Base-by-base conservation (phyloP, 2,329 filamentous ascomycete species). In the Xylaria polymorpha region DNA sequence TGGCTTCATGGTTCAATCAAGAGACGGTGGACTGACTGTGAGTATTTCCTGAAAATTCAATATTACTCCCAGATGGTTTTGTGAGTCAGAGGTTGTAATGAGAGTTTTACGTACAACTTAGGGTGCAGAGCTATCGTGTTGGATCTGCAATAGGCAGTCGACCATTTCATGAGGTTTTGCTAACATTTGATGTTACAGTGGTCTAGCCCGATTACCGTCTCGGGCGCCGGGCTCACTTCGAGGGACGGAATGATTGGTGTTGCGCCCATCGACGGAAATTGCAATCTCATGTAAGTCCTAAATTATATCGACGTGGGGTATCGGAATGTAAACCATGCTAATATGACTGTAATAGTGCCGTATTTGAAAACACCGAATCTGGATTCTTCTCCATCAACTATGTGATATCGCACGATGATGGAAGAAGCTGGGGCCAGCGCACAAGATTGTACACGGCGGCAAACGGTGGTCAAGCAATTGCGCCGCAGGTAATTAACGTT, bases 171-270 rank as follows among this genome's bases (percentile, higher is more conserved):
- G 81, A 82, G 76, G 73, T 0, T 60, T 1, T 58, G 51, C 10
- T 71, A 74, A 66, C 63, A 32, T 32, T 61, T 6, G 1, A 46
- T 50, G 37, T 14, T 55, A 50, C 10, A 71, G 70, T 72, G 71
- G 71, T 72, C 68, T 22, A 58, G 37, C 8, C 58, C 71, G 0
- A 72, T 77, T 12, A 74, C 75, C 1, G 78, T 84, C 15, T 81
- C 82, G 0, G 81, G 82, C 10, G 64, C 70, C 3, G 75, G 77
- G 3, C 55, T 68, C 25, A 75, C 68, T 3, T 77, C 82, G 2
- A 77, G 83, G 20, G 83, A 85, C 61, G 83, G 83, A 35, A 85
- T 85, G 83, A 73, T 82, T 8, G 82, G 82, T 15, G 80, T 85
- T 4, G 80, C 81, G 0, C 71, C 72, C 18, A 74, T 79, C 8